Evolutionary conservation across 108 stramenopile genomes (phyloP).

Genomic region (Cyclotella sp.): DNA sequence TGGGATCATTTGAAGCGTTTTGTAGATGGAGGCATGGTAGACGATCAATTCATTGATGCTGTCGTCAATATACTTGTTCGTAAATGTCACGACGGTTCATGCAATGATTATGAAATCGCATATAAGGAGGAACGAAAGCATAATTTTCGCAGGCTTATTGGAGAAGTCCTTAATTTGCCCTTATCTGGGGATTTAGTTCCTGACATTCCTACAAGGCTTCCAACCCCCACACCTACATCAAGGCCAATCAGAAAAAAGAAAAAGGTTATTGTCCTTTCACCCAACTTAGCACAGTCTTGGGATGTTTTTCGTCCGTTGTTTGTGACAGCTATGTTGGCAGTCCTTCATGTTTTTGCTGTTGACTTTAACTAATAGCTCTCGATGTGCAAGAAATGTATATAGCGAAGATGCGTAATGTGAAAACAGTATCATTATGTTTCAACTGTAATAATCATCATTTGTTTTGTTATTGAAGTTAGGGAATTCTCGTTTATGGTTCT

Average conservation of each 20-base stretch:
- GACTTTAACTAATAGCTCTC: no score
- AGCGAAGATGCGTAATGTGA: no score
- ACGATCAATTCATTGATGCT: constrained; percentile 13
- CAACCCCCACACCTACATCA: background rate
- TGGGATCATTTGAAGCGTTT: constrained; percentile 16
- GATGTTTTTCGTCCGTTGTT: background rate
- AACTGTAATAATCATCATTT: no score
- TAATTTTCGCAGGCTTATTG: constrained; percentile 22
- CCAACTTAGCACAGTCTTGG: background rate
- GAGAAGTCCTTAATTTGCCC: constrained; percentile 15
- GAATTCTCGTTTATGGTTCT: no score
- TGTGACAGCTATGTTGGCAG: no score
- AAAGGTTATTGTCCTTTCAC: background rate
- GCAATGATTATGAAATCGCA: constrained; percentile 13
- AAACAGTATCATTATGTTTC: no score
- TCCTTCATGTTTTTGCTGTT: no score
- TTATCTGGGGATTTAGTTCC: background rate
- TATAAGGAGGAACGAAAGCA: constrained; percentile 10
- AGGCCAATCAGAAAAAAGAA: constrained; percentile 2
- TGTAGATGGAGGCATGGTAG: constrained; percentile 20
- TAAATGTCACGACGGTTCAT: constrained; percentile 28
- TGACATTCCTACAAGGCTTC: background rate
- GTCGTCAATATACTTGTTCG: constrained; percentile 21
- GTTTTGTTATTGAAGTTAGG: no score
- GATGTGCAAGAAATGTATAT: no score